Base-by-base conservation (phyloP, 1,284 basidiomycete genomes). In the Fomitiporia mediterranea region DNA sequence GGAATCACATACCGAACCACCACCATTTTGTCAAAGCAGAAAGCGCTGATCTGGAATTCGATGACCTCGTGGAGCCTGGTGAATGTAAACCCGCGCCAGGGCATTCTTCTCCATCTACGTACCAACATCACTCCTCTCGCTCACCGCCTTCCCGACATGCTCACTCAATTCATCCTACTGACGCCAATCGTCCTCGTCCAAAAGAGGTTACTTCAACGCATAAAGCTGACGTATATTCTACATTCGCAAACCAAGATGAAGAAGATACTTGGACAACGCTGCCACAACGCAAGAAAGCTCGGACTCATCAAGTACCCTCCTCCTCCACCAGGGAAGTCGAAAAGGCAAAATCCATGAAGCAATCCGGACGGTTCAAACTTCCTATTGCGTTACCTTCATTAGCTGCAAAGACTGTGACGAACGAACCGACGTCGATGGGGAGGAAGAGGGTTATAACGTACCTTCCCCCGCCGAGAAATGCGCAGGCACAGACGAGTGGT, bases 181-280 rank as follows among this genome's bases (percentile, higher is more conserved):
- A 15, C 9, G 17, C 8, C 25, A 46, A 46, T 7, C 44, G 27
- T 4, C 8, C 21, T 21, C 84, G 81, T 62, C 79, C 84, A 32
- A 88, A 89, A 62, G 86, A 86, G 47, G 77, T 78, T n/a, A n/a
- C n/a, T n/a, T n/a, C n/a, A n/a, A n/a, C 73, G 35, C 77, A 84
- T 21, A 35, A 17, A 19, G 27, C 30, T 1, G 51, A 60, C 28
- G 71, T 72, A 4, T 76, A 81, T 44, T 55, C 64, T 5, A 71
- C 69, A 54, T 59, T 65, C 2, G 53, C 60, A 46, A 66, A 66
- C 2, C 60, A 66, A 1, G 76, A 81, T 53, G 65, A 70, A 0
- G 80, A 82, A 53, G 71, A 72, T 47, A 64, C 67, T 28, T 81
- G 80, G 79, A 74, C 71, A 23, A 81, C 80, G 3, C 61, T 79